A percentile compares a stretch with the other conserved stretches of the same genome.
Conservation (phyloP, 1,284 basidiomycete species). For the Lignosus rhinocerotis region DNA sequence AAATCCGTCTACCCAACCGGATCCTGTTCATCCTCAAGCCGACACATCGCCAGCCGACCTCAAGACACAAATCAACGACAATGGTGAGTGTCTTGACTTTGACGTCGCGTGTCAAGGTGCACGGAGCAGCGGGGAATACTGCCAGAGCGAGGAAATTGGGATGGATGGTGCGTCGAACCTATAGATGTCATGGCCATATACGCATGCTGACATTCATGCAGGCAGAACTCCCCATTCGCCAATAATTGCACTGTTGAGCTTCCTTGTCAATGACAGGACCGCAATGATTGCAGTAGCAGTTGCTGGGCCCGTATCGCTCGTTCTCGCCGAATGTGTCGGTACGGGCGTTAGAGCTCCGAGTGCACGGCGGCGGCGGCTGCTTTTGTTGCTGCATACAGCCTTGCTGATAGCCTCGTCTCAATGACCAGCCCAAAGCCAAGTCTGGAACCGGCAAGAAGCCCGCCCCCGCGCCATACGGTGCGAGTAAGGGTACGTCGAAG, state of each 20-base stretch:
- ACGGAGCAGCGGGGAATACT: conserved; percentile 39
- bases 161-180: conserved; percentile 56
- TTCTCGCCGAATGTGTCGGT: conserved; percentile 24
- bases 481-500: conserved; percentile 69
- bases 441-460: conserved; percentile 74
- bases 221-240: conserved; percentile 29
- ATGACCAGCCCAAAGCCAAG: conserved; percentile 84
- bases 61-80: conserved; percentile 33
- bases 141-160: conserved; percentile 25
- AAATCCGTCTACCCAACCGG: background rate
- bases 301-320: conserved; percentile 47
- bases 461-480: conserved; percentile 74
- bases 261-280: conserved; percentile 1
- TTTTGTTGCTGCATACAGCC: conserved; percentile 35
- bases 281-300: conserved; percentile 34
- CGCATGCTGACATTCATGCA: conserved; percentile 7
- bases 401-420: conserved; percentile 75
- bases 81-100: conserved; percentile 44
- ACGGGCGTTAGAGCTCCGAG: conserved; percentile 72
- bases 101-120: conserved; percentile 21
- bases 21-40: conserved; percentile 36
- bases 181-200: conserved; percentile 40
- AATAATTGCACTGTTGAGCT: conserved; percentile 32
- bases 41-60: conserved; percentile 17
- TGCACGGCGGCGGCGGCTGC: conserved; percentile 40